phyloP scores from a whole-genome alignment of 176 grass and related monocot genomes.

The Juncus inflexus region DNA sequence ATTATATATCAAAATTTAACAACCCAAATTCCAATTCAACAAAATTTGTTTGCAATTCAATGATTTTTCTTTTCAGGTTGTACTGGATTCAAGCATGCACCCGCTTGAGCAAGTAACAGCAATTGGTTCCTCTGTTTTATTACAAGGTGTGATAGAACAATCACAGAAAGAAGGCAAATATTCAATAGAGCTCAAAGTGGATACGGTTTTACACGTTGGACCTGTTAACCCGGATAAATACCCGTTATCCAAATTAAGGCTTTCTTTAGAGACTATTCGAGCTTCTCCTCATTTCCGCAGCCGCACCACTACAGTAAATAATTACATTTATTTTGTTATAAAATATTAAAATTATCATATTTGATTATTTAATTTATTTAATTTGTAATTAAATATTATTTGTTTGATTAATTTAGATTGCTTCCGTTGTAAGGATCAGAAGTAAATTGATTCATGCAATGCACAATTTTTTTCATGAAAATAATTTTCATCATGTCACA shows the following conservation, averaged over 20 bases:
- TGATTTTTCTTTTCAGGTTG: slow-evolving; percentile 33
- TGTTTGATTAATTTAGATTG: slow-evolving; percentile 34
- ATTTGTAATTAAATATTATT: background rate
- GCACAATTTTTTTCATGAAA: slow-evolving; percentile 51
- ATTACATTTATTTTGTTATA: background rate
- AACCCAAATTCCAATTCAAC: background rate
- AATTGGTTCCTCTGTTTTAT: slow-evolving; percentile 44
- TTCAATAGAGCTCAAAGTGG: slow-evolving; percentile 43
- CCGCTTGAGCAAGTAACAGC: slow-evolving; percentile 37
- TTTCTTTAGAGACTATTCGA: slow-evolving; percentile 37
- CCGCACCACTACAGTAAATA: slow-evolving; percentile 40
- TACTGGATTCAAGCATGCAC: slow-evolving; percentile 39
- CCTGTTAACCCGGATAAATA: slow-evolving; percentile 37
- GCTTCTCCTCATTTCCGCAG: slow-evolving; percentile 36
- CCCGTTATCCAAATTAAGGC: slow-evolving; percentile 28
- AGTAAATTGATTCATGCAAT: slow-evolving; percentile 32
- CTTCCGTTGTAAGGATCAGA: slow-evolving; percentile 46
- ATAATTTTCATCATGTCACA: slow-evolving; percentile 55
- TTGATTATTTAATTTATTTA: background rate
- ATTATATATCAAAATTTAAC: slow-evolving; percentile 6
- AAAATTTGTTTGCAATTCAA: too few species aligned
- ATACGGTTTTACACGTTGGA: slow-evolving; percentile 53
- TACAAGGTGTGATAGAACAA: slow-evolving; percentile 45
- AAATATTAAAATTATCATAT: background rate
- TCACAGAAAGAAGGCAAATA: slow-evolving; percentile 16